A percentile compares a stretch with the other conserved stretches of the same genome.
phyloP scores from a whole-genome alignment of 257 asterid genomes.

The Paulownia fortunei region DNA sequence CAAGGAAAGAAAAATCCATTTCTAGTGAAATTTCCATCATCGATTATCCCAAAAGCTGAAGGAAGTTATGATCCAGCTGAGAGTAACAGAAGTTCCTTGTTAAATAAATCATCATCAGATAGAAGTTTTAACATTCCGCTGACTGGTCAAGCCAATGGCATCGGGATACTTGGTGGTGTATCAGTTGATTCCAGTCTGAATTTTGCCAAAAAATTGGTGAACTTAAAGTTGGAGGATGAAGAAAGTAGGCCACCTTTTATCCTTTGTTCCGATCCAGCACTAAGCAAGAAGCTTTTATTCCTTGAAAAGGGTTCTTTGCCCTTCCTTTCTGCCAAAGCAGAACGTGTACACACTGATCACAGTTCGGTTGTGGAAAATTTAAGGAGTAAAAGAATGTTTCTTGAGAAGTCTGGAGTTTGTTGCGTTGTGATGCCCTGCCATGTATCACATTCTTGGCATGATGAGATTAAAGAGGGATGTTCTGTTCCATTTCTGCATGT shows the following conservation, averaged over 20 bases:
- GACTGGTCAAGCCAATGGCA: not conserved
- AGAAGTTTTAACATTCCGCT: not conserved
- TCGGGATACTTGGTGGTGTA: conserved; percentile 43
- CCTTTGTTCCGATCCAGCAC: conserved; percentile 68
- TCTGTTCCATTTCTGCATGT: conserved; percentile 67
- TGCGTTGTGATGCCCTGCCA: conserved; percentile 83
- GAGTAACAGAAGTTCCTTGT: conserved; percentile 2
- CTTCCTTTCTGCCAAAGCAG: conserved; percentile 30
- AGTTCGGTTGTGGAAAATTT: conserved; percentile 51
- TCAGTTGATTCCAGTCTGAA: conserved; percentile 31
- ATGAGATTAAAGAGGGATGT: conserved; percentile 63
- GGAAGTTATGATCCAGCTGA: conserved; percentile 21
- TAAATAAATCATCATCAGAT: not conserved
- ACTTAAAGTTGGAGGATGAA: conserved; percentile 6
- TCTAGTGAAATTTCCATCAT: conserved; percentile 40
- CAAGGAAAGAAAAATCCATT: conserved; percentile 46
- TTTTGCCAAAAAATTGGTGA: conserved; percentile 32
- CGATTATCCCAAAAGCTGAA: conserved; percentile 14
- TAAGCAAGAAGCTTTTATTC: conserved; percentile 51
- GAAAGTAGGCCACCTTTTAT: conserved; percentile 34
- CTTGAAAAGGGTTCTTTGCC: conserved; percentile 42
- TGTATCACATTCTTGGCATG: conserved; percentile 66
- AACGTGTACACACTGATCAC: conserved; percentile 21
- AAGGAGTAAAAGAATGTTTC: conserved; percentile 54
- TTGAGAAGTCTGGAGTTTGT: conserved; percentile 68